Evolutionary conservation across 306 rosid genomes (phyloP), one percentile per base, ranked within the genome.

Genomic region (Fagus sylvatica): DNA sequence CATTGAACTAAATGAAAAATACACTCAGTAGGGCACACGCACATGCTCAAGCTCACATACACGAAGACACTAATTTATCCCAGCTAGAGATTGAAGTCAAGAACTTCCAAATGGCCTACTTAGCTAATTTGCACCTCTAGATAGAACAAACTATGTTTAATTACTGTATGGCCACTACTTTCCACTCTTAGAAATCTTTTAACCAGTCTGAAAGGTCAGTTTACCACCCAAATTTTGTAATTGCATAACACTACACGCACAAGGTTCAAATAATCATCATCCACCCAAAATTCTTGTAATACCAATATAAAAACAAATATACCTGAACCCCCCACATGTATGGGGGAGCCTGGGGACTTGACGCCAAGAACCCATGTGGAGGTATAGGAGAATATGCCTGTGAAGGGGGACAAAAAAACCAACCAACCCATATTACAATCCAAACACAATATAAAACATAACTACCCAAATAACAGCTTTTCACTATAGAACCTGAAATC

Each of bases 291-390:
- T 51, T 41, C 5, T 2, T 73, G 11, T 37, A 71, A 5, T 32
- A 30, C 10, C 73, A 49, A 65, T 59, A 30, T n/a, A 30, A 46
- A 39, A 28, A 19, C 54, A 37, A 41, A 74, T 51, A 74, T 84
- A 94, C 99, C 96, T 95, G 99, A 78, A 95, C 98, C 36, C 99
- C 99, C 99, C 99, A 92, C 98, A 95, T 89, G 84, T 95, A 95
- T 53, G 99, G 97, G 84, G 90, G 98, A 70, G 94, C 93, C 74
- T 95, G 99, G 68, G 97, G 99, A 78, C 90, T 93, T 71, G 98
- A 91, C 40, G 99, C 96, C 92, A 95, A 28, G 82, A 78, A 95
- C 60, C 98, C 98, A 80, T 88, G 99, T 9, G 98, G 97, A 75
- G 99, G 99, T 49, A 95, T 84, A 34, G 96, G 92, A 87, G 99